Evolutionary conservation across 345 rosid species (phyloP).

Genomic region (Dipteronia sinensis): DNA sequence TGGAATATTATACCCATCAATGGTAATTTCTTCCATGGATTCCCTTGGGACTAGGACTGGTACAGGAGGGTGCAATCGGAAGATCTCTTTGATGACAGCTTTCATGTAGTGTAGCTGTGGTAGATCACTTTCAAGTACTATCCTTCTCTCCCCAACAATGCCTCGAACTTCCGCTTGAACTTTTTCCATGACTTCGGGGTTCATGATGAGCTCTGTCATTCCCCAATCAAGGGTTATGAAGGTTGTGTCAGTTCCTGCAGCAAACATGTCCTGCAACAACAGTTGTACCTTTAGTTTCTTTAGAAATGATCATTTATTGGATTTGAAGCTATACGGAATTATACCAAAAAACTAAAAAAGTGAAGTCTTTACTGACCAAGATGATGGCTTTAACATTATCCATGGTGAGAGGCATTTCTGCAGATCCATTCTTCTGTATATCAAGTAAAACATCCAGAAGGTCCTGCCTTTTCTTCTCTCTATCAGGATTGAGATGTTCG

Average conservation of each 20-base stretch:
- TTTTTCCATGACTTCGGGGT: conserved; percentile 35
- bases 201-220: conserved; percentile 50
- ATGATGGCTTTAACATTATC: conserved; percentile 48
- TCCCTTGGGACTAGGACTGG: conserved; percentile 59
- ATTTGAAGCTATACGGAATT: background rate
- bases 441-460: conserved; percentile 41
- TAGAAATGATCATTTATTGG: background rate
- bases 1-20: conserved; percentile 48
- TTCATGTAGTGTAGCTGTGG: conserved; percentile 43
- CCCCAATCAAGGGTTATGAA: conserved; percentile 40
- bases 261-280: conserved; percentile 42
- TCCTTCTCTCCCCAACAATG: conserved; percentile 31
- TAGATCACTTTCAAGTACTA: conserved; percentile 46
- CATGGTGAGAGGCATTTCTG: conserved; percentile 37
- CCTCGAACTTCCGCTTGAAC: conserved; percentile 47
- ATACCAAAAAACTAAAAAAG: background rate
- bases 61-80: conserved; percentile 56
- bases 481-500: conserved; percentile 30
- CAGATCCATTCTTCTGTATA: conserved; percentile 24
- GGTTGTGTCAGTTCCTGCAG: conserved; percentile 45
- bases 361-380: conserved; percentile 34
- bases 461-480: conserved; percentile 28
- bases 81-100: conserved; percentile 55
- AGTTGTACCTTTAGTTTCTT: background rate
- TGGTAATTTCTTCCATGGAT: conserved; percentile 44